A percentile compares a stretch with the other conserved stretches of the same genome.
phyloP scores from a whole-genome alignment of 352 stramenopile species.

The Globisporangium viniferum region DNA sequence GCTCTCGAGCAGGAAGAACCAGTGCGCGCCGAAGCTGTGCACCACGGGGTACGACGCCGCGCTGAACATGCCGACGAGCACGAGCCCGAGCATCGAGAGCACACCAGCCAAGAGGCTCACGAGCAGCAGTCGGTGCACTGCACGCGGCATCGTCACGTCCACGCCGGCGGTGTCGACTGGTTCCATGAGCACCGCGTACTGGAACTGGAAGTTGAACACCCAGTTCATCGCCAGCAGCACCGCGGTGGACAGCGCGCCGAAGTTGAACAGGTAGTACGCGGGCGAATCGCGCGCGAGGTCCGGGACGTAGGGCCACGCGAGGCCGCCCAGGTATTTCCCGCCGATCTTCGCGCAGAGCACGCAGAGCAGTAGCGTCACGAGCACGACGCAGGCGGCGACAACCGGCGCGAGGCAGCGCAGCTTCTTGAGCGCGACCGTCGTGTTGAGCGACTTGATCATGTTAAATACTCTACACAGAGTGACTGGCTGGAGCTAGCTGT shows the following conservation, averaged over 20 bases:
- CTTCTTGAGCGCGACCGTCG: not conserved
- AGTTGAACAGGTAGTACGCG: slow-evolving; percentile 37
- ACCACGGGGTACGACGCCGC: slow-evolving; percentile 21
- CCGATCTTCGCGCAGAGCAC: slow-evolving; percentile 34
- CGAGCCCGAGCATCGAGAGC: slow-evolving; percentile 34
- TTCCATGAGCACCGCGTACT: slow-evolving; percentile 24
- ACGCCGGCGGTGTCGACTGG: not conserved
- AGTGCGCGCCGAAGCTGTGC: slow-evolving; percentile 30
- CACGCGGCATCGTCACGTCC: slow-evolving; percentile 4
- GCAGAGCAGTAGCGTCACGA: slow-evolving; percentile 42
- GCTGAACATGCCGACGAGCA: slow-evolving; percentile 32
- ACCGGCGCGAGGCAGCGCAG: slow-evolving; percentile 20
- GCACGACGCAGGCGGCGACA: slow-evolving; percentile 25
- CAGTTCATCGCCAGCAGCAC: slow-evolving; percentile 37
- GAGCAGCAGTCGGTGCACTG: slow-evolving; percentile 16
- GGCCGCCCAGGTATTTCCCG: slow-evolving; percentile 40
- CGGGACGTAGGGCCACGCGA: slow-evolving; percentile 56
- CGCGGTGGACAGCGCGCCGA: slow-evolving; percentile 27
- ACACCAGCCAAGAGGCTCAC: slow-evolving; percentile 23
- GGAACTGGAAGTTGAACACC: slow-evolving; percentile 45
- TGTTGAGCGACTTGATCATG: not conserved
- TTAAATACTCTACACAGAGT: not conserved
- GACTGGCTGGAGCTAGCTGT: not conserved
- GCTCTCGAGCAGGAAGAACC: slow-evolving; percentile 38
- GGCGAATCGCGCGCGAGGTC: slow-evolving; percentile 41